phyloP scores from a whole-genome alignment of 2,329 filamentous ascomycete genomes.

The Berkeleyomyces rouxiae region DNA sequence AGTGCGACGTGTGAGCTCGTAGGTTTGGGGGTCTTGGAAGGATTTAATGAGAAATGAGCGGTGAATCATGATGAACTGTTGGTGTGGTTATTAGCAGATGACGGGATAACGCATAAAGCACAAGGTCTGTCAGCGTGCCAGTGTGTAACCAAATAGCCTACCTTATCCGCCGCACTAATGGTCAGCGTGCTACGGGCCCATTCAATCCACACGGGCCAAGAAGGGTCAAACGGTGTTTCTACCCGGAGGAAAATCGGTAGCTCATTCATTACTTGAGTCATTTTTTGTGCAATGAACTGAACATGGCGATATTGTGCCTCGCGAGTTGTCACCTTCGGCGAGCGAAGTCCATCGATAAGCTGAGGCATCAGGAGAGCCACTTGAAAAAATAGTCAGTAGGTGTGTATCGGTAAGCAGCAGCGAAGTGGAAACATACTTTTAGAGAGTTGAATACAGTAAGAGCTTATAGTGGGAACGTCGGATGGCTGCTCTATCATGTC shows the following conservation, averaged over 20 bases:
- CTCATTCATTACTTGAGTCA: constrained; percentile 2
- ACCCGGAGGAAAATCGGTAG: constrained; percentile 5
- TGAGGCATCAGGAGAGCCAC: constrained; percentile 12
- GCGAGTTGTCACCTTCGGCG: constrained; percentile 3
- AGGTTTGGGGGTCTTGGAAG: constrained; percentile 9
- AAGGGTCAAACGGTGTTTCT: constrained; percentile 1
- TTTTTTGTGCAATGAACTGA: constrained; percentile 6
- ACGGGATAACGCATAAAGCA: no score
- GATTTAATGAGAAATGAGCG: constrained; percentile 13
- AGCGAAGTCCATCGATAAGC: constrained; percentile 9
- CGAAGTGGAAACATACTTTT: constrained; percentile 7
- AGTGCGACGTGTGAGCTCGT: constrained; percentile 9
- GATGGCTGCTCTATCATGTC: constrained; percentile 9
- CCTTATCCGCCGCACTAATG: constrained; percentile 12
- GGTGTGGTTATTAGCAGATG: background rate
- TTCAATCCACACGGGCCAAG: constrained; percentile 11
- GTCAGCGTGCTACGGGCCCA: constrained; percentile 13
- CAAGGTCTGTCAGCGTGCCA: background rate
- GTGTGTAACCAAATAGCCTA: background rate
- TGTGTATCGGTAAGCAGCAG: no score
- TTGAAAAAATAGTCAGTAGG: background rate
- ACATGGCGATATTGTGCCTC: constrained; percentile 10
- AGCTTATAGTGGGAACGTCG: constrained; percentile 12
- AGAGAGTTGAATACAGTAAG: constrained; percentile 11
- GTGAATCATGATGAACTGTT: constrained; percentile 13